A percentile compares a stretch with the other conserved stretches of the same genome.
Evolutionary conservation across 225 moss, liverwort and hornwort species (phyloP).

Genomic region (Antitrichia curtipendula): DNA sequence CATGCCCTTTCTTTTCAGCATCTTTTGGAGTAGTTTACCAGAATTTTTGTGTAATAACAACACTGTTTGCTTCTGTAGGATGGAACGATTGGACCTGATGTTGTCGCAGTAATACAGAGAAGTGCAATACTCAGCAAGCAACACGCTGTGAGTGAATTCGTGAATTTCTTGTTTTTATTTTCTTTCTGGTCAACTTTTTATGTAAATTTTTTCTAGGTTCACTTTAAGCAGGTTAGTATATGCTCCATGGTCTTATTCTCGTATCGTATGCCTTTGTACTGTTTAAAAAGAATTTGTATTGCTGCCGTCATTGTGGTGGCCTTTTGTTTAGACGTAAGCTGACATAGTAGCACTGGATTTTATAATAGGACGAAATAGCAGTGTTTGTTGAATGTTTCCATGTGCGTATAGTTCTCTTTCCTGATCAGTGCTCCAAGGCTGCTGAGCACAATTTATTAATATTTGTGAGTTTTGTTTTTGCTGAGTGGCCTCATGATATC

Average conservation of each 20-base stretch:
- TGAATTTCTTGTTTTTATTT: not conserved
- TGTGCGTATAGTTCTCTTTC: not conserved
- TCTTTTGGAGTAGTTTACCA: not conserved
- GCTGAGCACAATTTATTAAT: not conserved
- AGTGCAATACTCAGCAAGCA: constrained; percentile 56
- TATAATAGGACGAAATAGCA: not conserved
- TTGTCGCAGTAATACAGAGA: constrained; percentile 73
- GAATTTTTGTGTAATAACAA: not conserved
- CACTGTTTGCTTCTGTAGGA: constrained; percentile 24
- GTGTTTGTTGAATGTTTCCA: not conserved
- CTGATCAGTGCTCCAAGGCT: not conserved
- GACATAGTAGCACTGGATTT: not conserved
- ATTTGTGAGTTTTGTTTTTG: not conserved
- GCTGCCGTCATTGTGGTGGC: not conserved
- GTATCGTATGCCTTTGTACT: not conserved
- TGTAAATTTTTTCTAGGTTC: not conserved
- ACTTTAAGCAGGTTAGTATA: not conserved
- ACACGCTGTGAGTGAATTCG: constrained; percentile 55
- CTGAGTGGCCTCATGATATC: not conserved
- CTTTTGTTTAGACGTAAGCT: not conserved
- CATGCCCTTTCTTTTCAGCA: not conserved
- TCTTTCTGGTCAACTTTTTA: not conserved
- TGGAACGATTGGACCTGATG: constrained; percentile 60
- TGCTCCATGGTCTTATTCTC: not conserved
- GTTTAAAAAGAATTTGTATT: not conserved